phyloP scores from a whole-genome alignment of 331 rosid species.

The Pyracantha coccinea region DNA sequence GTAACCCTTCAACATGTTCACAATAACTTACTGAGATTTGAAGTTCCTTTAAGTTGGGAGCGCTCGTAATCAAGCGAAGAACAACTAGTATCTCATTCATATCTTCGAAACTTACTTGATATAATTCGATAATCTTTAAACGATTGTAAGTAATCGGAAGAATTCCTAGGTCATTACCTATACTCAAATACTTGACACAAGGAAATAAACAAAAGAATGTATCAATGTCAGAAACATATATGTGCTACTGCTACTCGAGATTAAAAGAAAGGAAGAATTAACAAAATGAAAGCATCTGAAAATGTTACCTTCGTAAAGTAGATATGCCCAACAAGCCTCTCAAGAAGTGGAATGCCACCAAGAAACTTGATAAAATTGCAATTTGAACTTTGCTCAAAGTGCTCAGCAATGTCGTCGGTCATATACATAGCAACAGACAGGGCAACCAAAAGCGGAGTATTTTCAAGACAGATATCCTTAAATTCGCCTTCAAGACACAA shows the following conservation, averaged over 20 bases:
- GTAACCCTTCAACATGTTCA: not conserved
- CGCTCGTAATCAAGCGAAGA: constrained; percentile 71
- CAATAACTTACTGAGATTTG: constrained; percentile 65
- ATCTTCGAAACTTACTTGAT: constrained; percentile 93
- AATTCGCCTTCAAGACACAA: constrained; percentile 86
- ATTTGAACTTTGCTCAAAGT: constrained; percentile 44
- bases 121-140: constrained; percentile 60
- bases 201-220: constrained; percentile 1
- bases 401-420: constrained; percentile 61
- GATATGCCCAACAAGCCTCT: constrained; percentile 65
- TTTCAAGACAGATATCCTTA: constrained; percentile 65
- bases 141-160: constrained; percentile 42
- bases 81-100: constrained; percentile 77
- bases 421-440: constrained; percentile 62
- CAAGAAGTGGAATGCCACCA: constrained; percentile 80
- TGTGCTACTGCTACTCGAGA: not conserved
- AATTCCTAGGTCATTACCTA: constrained; percentile 46
- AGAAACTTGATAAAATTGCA: constrained; percentile 74
- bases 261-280: constrained; percentile 2
- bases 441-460: constrained; percentile 58
- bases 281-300: constrained; percentile 9
- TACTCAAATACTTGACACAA: constrained; percentile 66
- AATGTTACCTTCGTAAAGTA: constrained; percentile 79
- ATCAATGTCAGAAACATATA: not conserved
- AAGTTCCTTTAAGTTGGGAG: constrained; percentile 79